Percentiles rank a stretch among this genome's conserved stretches.
Evolutionary conservation across 768 basidiomycete genomes (phyloP).

Genomic region (Calvatia gigantea): DNA sequence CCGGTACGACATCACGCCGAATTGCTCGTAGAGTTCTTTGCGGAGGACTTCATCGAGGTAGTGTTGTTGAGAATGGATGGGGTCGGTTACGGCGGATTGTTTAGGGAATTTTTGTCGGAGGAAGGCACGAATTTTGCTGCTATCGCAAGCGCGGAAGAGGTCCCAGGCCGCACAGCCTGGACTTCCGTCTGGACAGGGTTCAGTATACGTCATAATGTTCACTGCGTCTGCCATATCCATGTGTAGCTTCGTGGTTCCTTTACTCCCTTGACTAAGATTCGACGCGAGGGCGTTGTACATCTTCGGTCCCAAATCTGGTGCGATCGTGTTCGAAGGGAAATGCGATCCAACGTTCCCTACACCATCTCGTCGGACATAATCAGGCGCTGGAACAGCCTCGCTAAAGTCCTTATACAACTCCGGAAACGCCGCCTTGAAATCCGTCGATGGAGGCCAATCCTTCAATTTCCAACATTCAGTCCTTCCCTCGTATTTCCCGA

Average conservation of each 20-base stretch:
- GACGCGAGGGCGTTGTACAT: constrained; percentile 92
- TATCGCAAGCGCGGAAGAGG: constrained; percentile 79
- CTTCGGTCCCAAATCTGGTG: constrained; percentile 86
- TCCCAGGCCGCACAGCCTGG: constrained; percentile 91
- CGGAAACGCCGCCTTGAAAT: constrained; percentile 82
- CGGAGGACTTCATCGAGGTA: constrained; percentile 75
- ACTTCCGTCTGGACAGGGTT: constrained; percentile 49
- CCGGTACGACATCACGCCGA: constrained; percentile 74
- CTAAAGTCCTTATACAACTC: constrained; percentile 85
- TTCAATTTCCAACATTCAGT: constrained; percentile 72
- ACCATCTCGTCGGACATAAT: constrained; percentile 89
- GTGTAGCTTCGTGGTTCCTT: constrained; percentile 85
- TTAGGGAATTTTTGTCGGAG: constrained; percentile 47
- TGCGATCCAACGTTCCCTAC: constrained; percentile 86
- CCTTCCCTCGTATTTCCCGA: constrained; percentile 63
- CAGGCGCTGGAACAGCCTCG: constrained; percentile 79
- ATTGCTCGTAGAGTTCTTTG: constrained; percentile 60
- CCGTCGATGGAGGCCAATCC: constrained; percentile 92
- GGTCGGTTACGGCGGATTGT: constrained; percentile 42
- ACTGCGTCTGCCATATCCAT: constrained; percentile 96
- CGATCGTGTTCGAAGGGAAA: constrained; percentile 75
- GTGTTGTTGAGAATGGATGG: constrained; percentile 87
- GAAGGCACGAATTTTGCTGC: constrained; percentile 73
- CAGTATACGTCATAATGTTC: constrained; percentile 85
- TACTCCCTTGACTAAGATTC: constrained; percentile 59